Conservation (phyloP, 371 early-diverging fungal genomes). For the Basidiobolus meristosporus region DNA sequence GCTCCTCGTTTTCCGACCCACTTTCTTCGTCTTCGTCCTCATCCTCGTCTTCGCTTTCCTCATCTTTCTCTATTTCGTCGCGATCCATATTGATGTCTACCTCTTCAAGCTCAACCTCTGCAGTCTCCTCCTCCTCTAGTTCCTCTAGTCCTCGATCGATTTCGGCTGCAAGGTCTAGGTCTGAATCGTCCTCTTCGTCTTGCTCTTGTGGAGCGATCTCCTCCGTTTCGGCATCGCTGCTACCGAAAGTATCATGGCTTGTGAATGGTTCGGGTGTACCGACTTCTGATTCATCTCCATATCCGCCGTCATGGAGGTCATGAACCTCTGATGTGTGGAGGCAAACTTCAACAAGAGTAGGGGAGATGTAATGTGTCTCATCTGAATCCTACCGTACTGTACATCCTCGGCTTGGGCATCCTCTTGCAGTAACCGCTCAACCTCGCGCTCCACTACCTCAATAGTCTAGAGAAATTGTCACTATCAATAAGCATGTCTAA, state of each 20-base stretch:
- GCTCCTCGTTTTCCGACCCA: background rate
- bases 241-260: no score
- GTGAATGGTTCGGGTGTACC: background rate
- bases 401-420: conserved; percentile 70
- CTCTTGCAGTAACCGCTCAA: conserved; percentile 63
- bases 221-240: no score
- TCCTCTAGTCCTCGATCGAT: background rate
- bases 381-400: conserved; percentile 16
- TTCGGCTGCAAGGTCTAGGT: conserved; percentile 11
- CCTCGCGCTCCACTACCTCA: conserved; percentile 79
- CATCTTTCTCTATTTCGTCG: background rate
- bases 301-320: conserved; percentile 1
- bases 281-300: conserved; percentile 2
- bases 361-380: background rate
- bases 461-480: conserved; percentile 29
- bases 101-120: background rate
- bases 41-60: conserved; percentile 2
- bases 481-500: no score
- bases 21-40: conserved; percentile 3
- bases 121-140: background rate
- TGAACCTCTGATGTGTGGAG: background rate
- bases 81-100: background rate
- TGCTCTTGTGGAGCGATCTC: no score
- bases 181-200: conserved; percentile 3
- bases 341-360: background rate